phyloP scores from a whole-genome alignment of 2,329 filamentous ascomycete genomes.

The Diaporthe nobilis region DNA sequence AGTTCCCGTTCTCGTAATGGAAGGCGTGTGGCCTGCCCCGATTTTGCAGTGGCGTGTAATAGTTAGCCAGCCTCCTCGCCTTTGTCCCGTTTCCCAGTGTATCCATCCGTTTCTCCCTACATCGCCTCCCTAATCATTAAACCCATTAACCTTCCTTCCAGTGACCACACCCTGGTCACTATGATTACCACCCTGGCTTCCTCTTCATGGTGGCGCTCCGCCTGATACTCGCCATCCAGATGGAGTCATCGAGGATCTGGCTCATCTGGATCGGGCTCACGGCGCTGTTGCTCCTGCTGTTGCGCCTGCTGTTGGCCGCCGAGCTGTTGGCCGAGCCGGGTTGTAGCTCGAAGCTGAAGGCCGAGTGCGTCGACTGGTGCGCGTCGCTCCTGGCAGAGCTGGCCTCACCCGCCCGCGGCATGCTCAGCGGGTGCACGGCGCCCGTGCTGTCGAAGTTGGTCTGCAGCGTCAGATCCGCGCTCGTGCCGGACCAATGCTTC shows the following conservation, averaged over 20 bases:
- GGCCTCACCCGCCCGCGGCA: slow-evolving; percentile 61
- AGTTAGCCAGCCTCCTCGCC: slow-evolving; percentile 10
- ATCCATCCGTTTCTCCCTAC: neutral
- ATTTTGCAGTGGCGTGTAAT: slow-evolving; percentile 1
- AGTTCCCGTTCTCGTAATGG: neutral
- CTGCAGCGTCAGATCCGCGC: slow-evolving; percentile 59
- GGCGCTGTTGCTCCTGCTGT: slow-evolving; percentile 75
- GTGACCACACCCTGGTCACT: neutral
- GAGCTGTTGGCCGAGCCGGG: slow-evolving; percentile 53
- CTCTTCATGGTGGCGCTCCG: slow-evolving; percentile 80
- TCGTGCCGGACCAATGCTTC: slow-evolving; percentile 59
- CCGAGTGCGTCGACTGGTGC: slow-evolving; percentile 63
- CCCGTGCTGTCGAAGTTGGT: slow-evolving; percentile 48
- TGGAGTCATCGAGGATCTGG: slow-evolving; percentile 88
- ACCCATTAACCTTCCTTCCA: slow-evolving; percentile 24
- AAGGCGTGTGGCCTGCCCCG: neutral
- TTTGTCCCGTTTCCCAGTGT: neutral
- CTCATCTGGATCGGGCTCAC: slow-evolving; percentile 84
- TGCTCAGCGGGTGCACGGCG: slow-evolving; percentile 65
- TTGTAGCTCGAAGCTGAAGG: slow-evolving; percentile 72
- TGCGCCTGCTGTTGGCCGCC: slow-evolving; percentile 51
- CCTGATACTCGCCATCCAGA: slow-evolving; percentile 93
- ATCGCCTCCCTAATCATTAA: neutral
- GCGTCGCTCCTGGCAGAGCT: slow-evolving; percentile 51
- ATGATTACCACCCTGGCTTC: slow-evolving; percentile 41